These are phyloP conservation scores for Yamadazyma buinensis DNA, from an alignment of 1,139 yeast genomes.

Conservation along the genomic window DNA sequence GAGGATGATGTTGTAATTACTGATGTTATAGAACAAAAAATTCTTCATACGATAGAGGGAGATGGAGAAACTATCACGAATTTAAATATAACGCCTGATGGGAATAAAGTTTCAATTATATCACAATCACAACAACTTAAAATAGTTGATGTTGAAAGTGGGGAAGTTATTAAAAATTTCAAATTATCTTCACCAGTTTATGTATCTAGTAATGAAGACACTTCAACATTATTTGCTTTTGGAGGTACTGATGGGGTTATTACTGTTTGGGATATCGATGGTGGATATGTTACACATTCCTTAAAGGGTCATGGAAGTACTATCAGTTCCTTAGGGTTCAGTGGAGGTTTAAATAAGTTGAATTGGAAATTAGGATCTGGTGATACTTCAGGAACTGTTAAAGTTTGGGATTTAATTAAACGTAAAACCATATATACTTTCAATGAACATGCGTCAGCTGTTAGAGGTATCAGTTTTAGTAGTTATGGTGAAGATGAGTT, in stretches of 20 bases:
- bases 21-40: constrained; percentile 53
- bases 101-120: constrained; percentile 60
- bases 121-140: constrained; percentile 84
- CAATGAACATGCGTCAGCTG: constrained; percentile 79
- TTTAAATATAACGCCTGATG: constrained; percentile 74
- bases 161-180: constrained; percentile 48
- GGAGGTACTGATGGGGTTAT: constrained; percentile 96
- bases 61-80: constrained; percentile 85
- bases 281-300: constrained; percentile 84
- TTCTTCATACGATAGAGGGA: constrained; percentile 66
- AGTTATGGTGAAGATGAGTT: constrained; percentile 45
- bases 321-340: constrained; percentile 69
- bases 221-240: constrained; percentile 83
- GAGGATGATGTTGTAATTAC: constrained; percentile 72
- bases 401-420: constrained; percentile 88
- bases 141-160: constrained; percentile 49
- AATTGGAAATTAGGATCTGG: constrained; percentile 85
- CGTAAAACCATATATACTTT: constrained; percentile 62
- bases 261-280: constrained; percentile 88
- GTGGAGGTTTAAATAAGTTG: constrained; percentile 65
- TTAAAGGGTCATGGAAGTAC: constrained; percentile 96
- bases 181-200: constrained; percentile 77
- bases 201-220: constrained; percentile 70
- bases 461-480: constrained; percentile 76
- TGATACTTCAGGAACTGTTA: constrained; percentile 81